A percentile compares a stretch with the other conserved stretches of the same genome.
These are phyloP conservation scores for Ampelomyces quisqualis DNA, from an alignment of 2,329 filamentous ascomycete genomes.

Conservation along the genomic window DNA sequence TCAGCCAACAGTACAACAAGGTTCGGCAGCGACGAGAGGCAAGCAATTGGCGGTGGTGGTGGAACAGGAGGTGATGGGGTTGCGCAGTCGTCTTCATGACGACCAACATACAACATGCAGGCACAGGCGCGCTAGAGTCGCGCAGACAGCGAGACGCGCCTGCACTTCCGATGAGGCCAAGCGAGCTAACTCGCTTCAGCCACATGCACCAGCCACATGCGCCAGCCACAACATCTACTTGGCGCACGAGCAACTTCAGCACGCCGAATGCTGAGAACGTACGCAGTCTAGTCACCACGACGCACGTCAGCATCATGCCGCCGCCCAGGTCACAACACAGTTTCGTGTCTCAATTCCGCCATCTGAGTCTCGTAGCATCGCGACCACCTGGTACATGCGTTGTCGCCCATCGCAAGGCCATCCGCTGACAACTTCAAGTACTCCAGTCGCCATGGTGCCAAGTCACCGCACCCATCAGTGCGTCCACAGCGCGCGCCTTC, in stretches of 20 bases:
- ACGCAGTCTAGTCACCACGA: conserved; percentile 1
- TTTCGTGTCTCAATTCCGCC: conserved; percentile 39
- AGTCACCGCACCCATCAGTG: conserved; percentile 25
- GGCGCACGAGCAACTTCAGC: no score
- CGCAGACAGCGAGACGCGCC: conserved; percentile 26
- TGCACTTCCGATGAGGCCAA: no score
- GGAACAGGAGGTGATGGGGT: no score
- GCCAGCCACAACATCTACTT: no score
- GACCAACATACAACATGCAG: conserved; percentile 3
- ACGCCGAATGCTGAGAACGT: no score
- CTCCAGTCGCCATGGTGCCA: conserved; percentile 19
- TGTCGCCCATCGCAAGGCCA: conserved; percentile 18
- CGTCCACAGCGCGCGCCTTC: conserved; percentile 59
- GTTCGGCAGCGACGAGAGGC: not conserved
- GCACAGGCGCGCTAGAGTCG: conserved; percentile 21
- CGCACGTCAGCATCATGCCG: conserved; percentile 48
- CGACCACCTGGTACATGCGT: conserved; percentile 26
- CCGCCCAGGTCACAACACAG: conserved; percentile 41
- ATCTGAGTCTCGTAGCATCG: conserved; percentile 27
- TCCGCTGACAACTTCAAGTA: conserved; percentile 18
- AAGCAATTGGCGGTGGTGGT: conserved; percentile 4
- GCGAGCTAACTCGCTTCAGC: no score
- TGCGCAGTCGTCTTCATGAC: not conserved
- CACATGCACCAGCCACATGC: no score
- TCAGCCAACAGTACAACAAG: not conserved